These are phyloP conservation scores for Hyphopichia pseudoburtonii DNA, from an alignment of 1,139 yeast genomes.

Conservation along the genomic window DNA sequence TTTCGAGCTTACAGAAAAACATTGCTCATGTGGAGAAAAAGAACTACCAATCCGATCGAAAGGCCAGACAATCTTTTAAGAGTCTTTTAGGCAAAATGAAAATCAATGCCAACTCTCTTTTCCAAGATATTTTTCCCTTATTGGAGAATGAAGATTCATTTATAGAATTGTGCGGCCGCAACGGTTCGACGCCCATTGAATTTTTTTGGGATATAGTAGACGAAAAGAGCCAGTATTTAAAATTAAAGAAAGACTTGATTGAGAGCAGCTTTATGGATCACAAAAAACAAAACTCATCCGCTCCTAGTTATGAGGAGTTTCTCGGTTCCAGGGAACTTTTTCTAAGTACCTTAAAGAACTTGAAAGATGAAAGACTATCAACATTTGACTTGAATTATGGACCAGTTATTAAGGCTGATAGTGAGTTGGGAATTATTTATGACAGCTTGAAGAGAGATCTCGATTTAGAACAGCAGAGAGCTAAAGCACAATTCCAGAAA, in stretches of 20 bases:
- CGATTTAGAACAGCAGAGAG: conserved; percentile 15
- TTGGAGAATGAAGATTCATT: conserved; percentile 62
- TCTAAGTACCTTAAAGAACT: conserved; percentile 13
- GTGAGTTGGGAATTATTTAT: conserved; percentile 26
- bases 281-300: conserved; percentile 11
- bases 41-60: conserved; percentile 59
- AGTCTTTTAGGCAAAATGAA: conserved; percentile 39
- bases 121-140: conserved; percentile 54
- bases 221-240: conserved; percentile 55
- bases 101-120: conserved; percentile 57
- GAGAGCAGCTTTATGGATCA: conserved; percentile 48
- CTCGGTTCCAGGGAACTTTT: conserved; percentile 21
- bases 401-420: conserved; percentile 12
- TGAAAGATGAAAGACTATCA: conserved; percentile 30
- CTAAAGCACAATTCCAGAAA: conserved; percentile 10
- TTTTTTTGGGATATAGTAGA: conserved; percentile 76
- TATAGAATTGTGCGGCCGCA: conserved; percentile 64
- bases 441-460: conserved; percentile 26
- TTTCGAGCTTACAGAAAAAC: conserved; percentile 31
- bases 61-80: conserved; percentile 61
- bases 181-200: conserved; percentile 80
- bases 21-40: conserved; percentile 34
- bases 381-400: conserved; percentile 14
- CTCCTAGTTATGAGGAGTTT: conserved; percentile 14
- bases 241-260: conserved; percentile 60